Evolutionary conservation across 225 moss, liverwort and hornwort species (phyloP).

Genomic region (Neckera pumila): DNA sequence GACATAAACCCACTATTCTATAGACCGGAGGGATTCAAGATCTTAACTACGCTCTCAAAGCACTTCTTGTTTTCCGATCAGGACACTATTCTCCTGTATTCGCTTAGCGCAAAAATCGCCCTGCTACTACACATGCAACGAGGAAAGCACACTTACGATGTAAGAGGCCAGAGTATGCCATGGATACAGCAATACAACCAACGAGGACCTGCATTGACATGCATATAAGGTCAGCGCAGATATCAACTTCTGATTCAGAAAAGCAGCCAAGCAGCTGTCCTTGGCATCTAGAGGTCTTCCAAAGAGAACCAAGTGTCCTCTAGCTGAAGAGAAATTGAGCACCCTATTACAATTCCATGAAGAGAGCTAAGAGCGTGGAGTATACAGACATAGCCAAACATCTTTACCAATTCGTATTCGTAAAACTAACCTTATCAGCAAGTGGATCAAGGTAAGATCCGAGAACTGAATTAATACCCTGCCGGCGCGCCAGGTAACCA

Average conservation of each 20-base stretch:
- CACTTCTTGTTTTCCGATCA: neutral
- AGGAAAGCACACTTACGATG: constrained; percentile 60
- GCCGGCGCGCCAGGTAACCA: constrained; percentile 81
- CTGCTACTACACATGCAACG: neutral
- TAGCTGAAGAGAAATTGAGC: neutral
- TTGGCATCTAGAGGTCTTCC: neutral
- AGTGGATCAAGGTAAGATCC: constrained; percentile 97
- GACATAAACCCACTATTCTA: neutral
- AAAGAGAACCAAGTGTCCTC: neutral
- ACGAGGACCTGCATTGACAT: constrained; percentile 64
- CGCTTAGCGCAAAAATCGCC: neutral
- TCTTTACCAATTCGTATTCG: neutral
- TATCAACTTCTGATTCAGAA: neutral
- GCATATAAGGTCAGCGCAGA: neutral
- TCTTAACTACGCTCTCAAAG: neutral
- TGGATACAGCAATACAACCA: constrained; percentile 78
- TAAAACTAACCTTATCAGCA: constrained; percentile 74
- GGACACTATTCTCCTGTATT: neutral
- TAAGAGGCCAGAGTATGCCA: constrained; percentile 79
- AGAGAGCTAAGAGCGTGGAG: neutral
- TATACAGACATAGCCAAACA: neutral
- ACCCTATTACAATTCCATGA: neutral
- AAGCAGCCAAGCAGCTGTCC: neutral
- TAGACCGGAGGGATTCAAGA: neutral
- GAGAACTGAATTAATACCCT: constrained; percentile 71